Evolutionary conservation across 768 basidiomycete genomes (phyloP), one percentile per base, ranked within the genome.

Genomic region (Russula sp.): DNA sequence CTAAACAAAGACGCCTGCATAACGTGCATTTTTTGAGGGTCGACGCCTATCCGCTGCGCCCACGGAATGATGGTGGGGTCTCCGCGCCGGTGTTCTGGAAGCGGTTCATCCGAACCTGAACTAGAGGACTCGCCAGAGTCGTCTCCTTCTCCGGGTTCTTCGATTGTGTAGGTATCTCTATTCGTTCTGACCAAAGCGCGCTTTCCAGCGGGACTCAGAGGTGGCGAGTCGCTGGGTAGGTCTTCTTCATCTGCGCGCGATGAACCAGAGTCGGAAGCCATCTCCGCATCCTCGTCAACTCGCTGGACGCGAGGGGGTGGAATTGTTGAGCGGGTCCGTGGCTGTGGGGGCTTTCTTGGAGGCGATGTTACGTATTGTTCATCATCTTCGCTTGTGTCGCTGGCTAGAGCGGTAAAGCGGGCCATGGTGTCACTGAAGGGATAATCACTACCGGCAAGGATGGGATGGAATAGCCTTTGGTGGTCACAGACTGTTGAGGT

Each of bases 1-100:
- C 87, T 82, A 71, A 96, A 96, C 57, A 96, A 75, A 39, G 89
- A 88, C 0, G 89, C 85, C 70, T 96, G 94, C 94, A 96, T 96
- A 58, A 95, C 90, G 70, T 93, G 89, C 80, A 94, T 85, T 75
- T 86, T 88, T 73, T 91, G 90, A 14, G 87, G 81, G 72, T 95
- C 91, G n/a, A 94, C 78, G 6, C 89, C 88, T 32, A 87, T 72
- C 55, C 83, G 83, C 52, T 86, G 80, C 14, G 86, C 84, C 88
- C 89, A 90, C 44, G 88, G 83, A 58, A 84, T 82, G 49, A 84
- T 77, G 6, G 80, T 78, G 6, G 82, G 75, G 63, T 84, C 82
- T 2, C 73, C 74, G 7, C 71, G 74, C 56, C 63, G 27, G 66
- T 57, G 72, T 62, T 37, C 66, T 59, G 48, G 74, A 66, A 45